Percentiles rank a stretch among this genome's conserved stretches.
Evolutionary conservation across 441 rosid species (phyloP).

Genomic region (Manihot esculenta): DNA sequence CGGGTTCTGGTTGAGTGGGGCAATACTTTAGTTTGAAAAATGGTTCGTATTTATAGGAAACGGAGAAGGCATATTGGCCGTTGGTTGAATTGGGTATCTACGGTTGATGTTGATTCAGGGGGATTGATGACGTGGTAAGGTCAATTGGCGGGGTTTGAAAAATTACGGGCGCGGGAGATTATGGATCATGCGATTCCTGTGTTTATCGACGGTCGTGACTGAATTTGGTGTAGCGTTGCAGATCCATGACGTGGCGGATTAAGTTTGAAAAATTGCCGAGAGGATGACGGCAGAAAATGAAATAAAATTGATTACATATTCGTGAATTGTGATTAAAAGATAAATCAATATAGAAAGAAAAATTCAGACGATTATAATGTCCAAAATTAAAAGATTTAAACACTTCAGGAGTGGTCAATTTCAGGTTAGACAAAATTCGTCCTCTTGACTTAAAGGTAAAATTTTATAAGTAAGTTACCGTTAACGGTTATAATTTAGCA

Average conservation of each 20-base stretch:
- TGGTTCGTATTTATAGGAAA: background rate
- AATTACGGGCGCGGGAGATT: background rate
- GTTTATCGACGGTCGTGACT: background rate
- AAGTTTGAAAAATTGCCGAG: background rate
- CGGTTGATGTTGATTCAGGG: background rate
- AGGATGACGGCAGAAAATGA: too few relatives aligned
- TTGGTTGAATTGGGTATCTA: background rate
- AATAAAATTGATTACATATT: too few relatives aligned
- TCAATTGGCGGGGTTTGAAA: background rate
- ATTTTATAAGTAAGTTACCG: too few relatives aligned
- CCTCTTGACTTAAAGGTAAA: too few relatives aligned
- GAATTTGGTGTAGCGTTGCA: background rate
- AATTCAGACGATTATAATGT: too few relatives aligned
- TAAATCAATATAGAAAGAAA: too few relatives aligned
- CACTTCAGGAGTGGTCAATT: too few relatives aligned
- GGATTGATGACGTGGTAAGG: background rate
- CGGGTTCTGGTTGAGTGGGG: background rate
- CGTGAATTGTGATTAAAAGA: too few relatives aligned
- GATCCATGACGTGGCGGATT: constrained; percentile 6
- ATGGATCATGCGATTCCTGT: background rate
- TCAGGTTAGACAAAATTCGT: too few relatives aligned
- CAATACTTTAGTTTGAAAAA: rapidly evolving
- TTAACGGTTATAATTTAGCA: too few relatives aligned
- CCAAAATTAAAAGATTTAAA: too few relatives aligned
- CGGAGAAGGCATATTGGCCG: background rate